phyloP scores from a whole-genome alignment of 75 land plant species.

The Picea sitchensis region DNA sequence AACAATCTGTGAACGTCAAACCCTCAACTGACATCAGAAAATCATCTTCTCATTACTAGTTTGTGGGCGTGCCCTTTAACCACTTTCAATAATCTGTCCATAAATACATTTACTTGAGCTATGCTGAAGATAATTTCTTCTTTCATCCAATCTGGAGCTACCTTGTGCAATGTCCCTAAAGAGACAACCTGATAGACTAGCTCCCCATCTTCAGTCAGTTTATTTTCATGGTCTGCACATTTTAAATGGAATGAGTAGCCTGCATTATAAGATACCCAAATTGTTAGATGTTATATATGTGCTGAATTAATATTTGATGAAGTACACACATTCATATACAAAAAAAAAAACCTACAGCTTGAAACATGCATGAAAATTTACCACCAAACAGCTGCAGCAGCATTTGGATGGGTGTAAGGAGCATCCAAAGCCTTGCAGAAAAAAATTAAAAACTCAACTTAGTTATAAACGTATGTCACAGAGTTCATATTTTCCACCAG shows the following conservation, averaged over 20 bases:
- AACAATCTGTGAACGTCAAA: neutral
- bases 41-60: neutral
- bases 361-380: neutral
- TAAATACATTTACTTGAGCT: constrained; percentile 40
- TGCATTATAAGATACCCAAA: constrained; percentile 12
- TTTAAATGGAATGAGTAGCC: constrained; percentile 57
- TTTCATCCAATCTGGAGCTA: constrained; percentile 64
- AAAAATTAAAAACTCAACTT: neutral
- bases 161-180: constrained; percentile 50
- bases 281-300: neutral
- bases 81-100: constrained; percentile 38
- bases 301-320: neutral
- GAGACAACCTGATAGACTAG: constrained; percentile 43
- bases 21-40: neutral
- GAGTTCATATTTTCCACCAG: neutral
- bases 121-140: constrained; percentile 46
- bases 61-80: constrained; percentile 7
- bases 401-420: neutral
- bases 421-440: neutral
- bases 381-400: neutral
- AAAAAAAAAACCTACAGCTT: neutral
- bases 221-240: constrained; percentile 18
- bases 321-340: neutral
- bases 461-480: too few relatives aligned
- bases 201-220: constrained; percentile 19